These are phyloP conservation scores for Aspergillus diversus DNA, from an alignment of 495 filamentous ascomycete species.

Conservation along the genomic window DNA sequence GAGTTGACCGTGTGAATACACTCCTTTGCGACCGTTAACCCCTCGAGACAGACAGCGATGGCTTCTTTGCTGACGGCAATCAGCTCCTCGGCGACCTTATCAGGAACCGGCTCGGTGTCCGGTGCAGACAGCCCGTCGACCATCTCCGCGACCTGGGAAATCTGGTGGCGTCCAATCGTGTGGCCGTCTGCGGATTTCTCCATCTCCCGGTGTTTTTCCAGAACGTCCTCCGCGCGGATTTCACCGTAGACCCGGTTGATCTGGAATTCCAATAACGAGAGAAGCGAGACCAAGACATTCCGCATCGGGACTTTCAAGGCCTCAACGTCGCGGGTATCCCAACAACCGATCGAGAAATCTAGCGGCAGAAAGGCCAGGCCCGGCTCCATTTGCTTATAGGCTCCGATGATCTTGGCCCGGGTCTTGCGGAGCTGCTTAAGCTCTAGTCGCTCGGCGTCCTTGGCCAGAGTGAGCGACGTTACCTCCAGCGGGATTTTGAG, in stretches of 20 bases:
- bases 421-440: slow-evolving; percentile 19
- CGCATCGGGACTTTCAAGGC: slow-evolving; percentile 28
- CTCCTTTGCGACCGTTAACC: slow-evolving; percentile 17
- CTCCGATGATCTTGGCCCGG: slow-evolving; percentile 17
- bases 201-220: slow-evolving; percentile 13
- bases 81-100: slow-evolving; percentile 17
- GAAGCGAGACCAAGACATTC: slow-evolving; percentile 18
- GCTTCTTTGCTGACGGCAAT: slow-evolving; percentile 12
- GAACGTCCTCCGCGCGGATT: slow-evolving; percentile 15
- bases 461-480: slow-evolving; percentile 14
- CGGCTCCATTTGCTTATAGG: slow-evolving; percentile 26
- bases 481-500: slow-evolving; percentile 34
- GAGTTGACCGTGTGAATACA: slow-evolving; percentile 27
- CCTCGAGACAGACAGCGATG: slow-evolving; percentile 22
- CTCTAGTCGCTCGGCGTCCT: slow-evolving; percentile 12
- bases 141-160: slow-evolving; percentile 20
- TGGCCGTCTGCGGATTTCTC: slow-evolving; percentile 10
- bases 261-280: slow-evolving; percentile 29
- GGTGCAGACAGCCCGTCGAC: slow-evolving; percentile 23
- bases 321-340: slow-evolving; percentile 27
- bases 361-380: slow-evolving; percentile 30
- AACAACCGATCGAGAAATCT: slow-evolving; percentile 32
- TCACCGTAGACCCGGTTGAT: slow-evolving; percentile 19
- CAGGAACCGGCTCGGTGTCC: slow-evolving; percentile 14
- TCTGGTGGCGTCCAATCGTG: slow-evolving; percentile 27